Evolutionary conservation across 1,284 basidiomycete species (phyloP).

Genomic region (Rhodotorula sp.): DNA sequence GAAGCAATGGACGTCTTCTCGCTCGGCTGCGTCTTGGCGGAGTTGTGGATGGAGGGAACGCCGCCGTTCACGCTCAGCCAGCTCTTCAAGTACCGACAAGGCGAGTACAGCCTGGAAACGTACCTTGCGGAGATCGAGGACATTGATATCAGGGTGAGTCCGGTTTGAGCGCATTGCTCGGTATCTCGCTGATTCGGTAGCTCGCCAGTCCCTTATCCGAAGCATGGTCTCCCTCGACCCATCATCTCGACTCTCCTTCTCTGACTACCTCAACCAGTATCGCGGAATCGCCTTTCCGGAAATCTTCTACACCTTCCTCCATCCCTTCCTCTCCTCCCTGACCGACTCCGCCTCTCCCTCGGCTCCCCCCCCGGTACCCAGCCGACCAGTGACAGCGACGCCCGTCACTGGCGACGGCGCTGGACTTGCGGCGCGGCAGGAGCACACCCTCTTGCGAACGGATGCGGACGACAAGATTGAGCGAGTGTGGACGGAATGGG

Average conservation of each 20-base stretch:
- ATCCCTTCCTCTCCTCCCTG: conserved; percentile 79
- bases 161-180: no score
- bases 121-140: conserved; percentile 78
- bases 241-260: conserved; percentile 72
- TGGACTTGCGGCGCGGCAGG: conserved; percentile 16
- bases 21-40: conserved; percentile 90
- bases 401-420: background rate
- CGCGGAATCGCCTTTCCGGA: conserved; percentile 81
- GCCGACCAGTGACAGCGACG: background rate
- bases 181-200: conserved; percentile 22
- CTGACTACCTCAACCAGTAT: conserved; percentile 72
- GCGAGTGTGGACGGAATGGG: conserved; percentile 75
- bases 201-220: conserved; percentile 69
- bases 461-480: conserved; percentile 76
- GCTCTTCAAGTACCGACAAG: conserved; percentile 89
- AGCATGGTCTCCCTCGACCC: conserved; percentile 88
- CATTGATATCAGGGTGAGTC: conserved; percentile 68
- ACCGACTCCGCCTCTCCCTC: conserved; percentile 43
- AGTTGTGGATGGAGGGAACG: conserved; percentile 92
- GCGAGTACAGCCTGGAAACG: conserved; percentile 68
- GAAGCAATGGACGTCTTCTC: conserved; percentile 99
- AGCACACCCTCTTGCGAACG: conserved; percentile 59
- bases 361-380: background rate
- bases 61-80: conserved; percentile 93
- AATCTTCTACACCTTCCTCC: conserved; percentile 88